phyloP scores from a whole-genome alignment of 2,329 filamentous ascomycete species.

The Fusarium nisikadoi region DNA sequence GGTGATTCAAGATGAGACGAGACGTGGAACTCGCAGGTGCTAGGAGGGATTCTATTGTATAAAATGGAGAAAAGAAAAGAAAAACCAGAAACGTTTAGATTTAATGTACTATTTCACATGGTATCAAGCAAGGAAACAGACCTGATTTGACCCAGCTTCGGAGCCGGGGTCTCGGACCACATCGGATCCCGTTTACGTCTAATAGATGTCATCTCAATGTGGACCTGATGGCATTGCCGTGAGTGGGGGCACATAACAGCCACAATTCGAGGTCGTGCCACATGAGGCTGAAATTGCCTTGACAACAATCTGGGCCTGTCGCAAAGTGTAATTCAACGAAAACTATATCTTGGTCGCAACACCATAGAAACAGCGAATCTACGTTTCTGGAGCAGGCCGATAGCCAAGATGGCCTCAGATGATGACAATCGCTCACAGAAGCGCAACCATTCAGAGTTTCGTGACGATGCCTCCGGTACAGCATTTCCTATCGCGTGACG shows the following conservation, averaged over 20 bases:
- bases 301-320: slow-evolving; percentile 24
- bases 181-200: slow-evolving; percentile 20
- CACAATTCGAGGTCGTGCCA: slow-evolving; percentile 38
- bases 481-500: slow-evolving; percentile 18
- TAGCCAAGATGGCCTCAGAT: slow-evolving; percentile 41
- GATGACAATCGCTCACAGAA: slow-evolving; percentile 53
- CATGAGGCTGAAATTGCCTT: slow-evolving; percentile 39
- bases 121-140: slow-evolving; percentile 14
- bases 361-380: not conserved
- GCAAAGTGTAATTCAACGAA: slow-evolving; percentile 19
- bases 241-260: slow-evolving; percentile 15
- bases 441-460: slow-evolving; percentile 67
- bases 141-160: not conserved
- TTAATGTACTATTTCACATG: slow-evolving; percentile 1
- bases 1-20: not conserved
- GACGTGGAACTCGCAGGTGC: not conserved
- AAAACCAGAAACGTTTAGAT: not conserved
- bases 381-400: not conserved
- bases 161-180: slow-evolving; percentile 32
- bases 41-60: not conserved
- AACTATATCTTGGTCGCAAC: slow-evolving; percentile 6
- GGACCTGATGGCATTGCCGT: slow-evolving; percentile 1
- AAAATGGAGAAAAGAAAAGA: not conserved
- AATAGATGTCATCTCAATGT: slow-evolving; percentile 35
- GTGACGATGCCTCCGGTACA: slow-evolving; percentile 57